Conservation (phyloP, 306 rosid species). For the Cucurbita ficifolia region DNA sequence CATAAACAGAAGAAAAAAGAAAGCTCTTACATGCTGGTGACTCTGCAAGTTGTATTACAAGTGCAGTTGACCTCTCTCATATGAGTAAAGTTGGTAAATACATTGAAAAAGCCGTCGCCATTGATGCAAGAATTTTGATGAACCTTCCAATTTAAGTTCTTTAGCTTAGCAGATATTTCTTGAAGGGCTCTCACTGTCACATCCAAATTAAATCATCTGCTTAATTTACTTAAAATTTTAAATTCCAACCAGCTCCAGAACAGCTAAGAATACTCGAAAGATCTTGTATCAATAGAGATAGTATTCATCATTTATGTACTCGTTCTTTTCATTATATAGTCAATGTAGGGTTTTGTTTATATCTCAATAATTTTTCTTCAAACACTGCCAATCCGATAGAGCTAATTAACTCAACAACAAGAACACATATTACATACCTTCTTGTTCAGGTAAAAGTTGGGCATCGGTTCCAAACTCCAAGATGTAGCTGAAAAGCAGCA, state of each 20-base stretch:
- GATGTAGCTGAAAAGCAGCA: slow-evolving; percentile 26
- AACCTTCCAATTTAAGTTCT: slow-evolving; percentile 27
- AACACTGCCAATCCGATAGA: no score
- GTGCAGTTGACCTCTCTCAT: slow-evolving; percentile 27
- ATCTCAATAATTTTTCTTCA: no score
- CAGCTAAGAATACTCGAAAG: no score
- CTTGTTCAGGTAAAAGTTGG: slow-evolving; percentile 43
- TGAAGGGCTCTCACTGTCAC: slow-evolving; percentile 23
- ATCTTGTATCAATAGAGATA: no score
- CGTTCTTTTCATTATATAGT: no score
- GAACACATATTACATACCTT: slow-evolving; percentile 26
- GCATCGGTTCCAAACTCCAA: slow-evolving; percentile 33
- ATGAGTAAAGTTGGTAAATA: rapidly evolving
- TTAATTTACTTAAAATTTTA: no score
- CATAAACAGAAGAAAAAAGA: background rate
- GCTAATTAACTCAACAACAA: no score
- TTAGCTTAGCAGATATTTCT: slow-evolving; percentile 36
- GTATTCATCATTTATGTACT: no score
- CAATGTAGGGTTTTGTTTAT: no score
- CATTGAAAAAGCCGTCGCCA: slow-evolving; percentile 4
- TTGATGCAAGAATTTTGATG: slow-evolving; percentile 21
- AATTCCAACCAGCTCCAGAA: no score
- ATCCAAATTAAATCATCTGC: background rate
- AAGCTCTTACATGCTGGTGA: slow-evolving; percentile 30
- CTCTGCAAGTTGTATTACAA: slow-evolving; percentile 36